Percentiles rank a stretch among this genome's conserved stretches.
Conservation (phyloP, 805 yeast species). For the Kazachstania africana region DNA sequence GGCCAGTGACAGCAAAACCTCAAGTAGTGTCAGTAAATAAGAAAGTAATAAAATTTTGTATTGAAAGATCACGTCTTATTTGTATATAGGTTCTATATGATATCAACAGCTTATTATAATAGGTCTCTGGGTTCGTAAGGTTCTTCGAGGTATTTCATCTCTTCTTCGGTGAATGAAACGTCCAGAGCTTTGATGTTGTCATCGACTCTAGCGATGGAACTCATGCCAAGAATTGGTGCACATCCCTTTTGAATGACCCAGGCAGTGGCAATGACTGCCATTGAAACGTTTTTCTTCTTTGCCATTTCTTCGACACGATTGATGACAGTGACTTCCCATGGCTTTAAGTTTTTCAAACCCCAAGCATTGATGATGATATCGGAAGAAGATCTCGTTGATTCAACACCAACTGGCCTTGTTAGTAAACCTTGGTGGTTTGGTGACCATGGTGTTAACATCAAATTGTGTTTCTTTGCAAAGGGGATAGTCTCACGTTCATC, state of each 20-base stretch:
- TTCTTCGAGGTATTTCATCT: slow-evolving; percentile 11
- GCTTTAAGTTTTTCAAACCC: slow-evolving; percentile 33
- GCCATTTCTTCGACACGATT: slow-evolving; percentile 46
- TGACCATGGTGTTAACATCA: slow-evolving; percentile 52
- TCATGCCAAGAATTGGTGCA: slow-evolving; percentile 44
- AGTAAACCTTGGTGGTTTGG: slow-evolving; percentile 46
- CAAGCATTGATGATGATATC: too few relatives aligned
- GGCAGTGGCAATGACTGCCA: slow-evolving; percentile 44
- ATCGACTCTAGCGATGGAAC: slow-evolving; percentile 36
- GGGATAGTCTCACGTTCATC: slow-evolving; percentile 54
- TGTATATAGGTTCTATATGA: too few relatives aligned
- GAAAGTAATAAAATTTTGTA: too few relatives aligned
- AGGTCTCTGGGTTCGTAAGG: slow-evolving; percentile 1
- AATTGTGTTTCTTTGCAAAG: slow-evolving; percentile 39
- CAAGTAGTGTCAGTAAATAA: too few relatives aligned
- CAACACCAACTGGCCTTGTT: slow-evolving; percentile 32
- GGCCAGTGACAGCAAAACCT: too few relatives aligned
- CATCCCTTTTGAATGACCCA: slow-evolving; percentile 43
- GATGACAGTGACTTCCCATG: slow-evolving; percentile 28
- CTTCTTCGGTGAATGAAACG: slow-evolving; percentile 26
- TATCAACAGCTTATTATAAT: too few relatives aligned
- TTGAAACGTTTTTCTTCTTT: slow-evolving; percentile 32
- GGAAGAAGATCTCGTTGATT: slow-evolving; percentile 4
- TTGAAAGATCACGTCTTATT: too few relatives aligned
- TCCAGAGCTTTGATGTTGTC: slow-evolving; percentile 36